Evolutionary conservation across 2,329 filamentous ascomycete species (phyloP).

Genomic region (Trichoderma koningii): DNA sequence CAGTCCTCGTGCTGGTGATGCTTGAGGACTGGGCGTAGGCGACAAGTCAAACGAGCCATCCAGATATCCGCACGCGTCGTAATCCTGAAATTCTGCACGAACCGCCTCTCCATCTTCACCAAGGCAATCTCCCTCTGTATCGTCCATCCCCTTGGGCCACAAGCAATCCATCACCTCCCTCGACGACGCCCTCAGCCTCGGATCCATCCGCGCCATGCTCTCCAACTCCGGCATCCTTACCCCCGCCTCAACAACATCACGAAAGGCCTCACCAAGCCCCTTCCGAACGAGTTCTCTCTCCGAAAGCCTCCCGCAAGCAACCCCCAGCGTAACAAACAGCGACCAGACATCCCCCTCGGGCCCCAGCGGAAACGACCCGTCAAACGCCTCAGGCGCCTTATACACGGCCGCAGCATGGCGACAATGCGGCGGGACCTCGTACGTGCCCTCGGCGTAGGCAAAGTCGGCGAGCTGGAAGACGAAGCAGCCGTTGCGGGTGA

Average conservation of each 20-base stretch:
- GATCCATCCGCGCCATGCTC: not conserved
- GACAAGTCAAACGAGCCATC: too few species aligned
- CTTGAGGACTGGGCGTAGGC: too few species aligned
- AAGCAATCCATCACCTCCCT: not conserved
- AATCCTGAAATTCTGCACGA: too few species aligned
- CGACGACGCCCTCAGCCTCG: not conserved
- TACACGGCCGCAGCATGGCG: not conserved
- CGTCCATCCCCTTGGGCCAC: not conserved
- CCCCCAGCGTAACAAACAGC: conserved; percentile 1
- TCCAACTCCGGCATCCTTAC: not conserved
- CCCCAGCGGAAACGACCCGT: not conserved
- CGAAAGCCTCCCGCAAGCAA: not conserved
- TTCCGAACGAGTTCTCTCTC: not conserved
- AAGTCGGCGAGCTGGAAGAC: conserved; percentile 10
- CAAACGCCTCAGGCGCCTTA: not conserved
- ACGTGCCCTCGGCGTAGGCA: not conserved
- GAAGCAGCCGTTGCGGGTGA: not conserved
- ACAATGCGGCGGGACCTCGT: not conserved
- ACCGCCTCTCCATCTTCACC: too few species aligned
- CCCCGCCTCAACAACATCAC: not conserved
- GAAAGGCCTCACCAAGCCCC: too few species aligned
- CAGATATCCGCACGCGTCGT: too few species aligned
- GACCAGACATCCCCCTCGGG: conserved; percentile 13
- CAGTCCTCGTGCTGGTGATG: too few species aligned
- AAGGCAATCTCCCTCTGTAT: too few species aligned